phyloP scores from a whole-genome alignment of 257 asterid species.

The Asclepias syriaca region DNA sequence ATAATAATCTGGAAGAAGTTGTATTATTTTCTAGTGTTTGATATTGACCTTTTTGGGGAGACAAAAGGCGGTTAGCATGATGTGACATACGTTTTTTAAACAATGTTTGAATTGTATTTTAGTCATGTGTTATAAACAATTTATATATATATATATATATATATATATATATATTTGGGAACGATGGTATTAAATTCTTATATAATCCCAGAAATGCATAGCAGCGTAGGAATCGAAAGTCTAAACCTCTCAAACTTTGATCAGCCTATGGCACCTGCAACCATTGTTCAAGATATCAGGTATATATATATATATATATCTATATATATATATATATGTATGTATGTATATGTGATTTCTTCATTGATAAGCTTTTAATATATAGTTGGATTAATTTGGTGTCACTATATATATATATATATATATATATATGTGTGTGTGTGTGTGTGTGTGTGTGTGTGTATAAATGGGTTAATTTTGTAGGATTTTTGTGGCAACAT shows the following conservation, averaged over 20 bases:
- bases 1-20: not conserved
- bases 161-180: not conserved
- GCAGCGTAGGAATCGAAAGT: slow-evolving; percentile 46
- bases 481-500: slow-evolving; percentile 84
- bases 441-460: not conserved
- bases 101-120: no score
- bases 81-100: no score
- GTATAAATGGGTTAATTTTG: not conserved
- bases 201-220: slow-evolving; percentile 62
- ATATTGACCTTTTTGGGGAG: slow-evolving; percentile 2
- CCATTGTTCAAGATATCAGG: slow-evolving; percentile 59
- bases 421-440: no score
- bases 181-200: slow-evolving; percentile 14
- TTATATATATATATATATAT: no score
- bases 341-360: no score
- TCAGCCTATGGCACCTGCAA: slow-evolving; percentile 42
- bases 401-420: no score
- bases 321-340: no score
- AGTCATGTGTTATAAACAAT: no score
- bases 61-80: no score
- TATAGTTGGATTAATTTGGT: no score
- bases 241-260: slow-evolving; percentile 45
- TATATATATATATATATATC: slow-evolving; percentile 8
- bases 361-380: no score
- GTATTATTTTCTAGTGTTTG: slow-evolving; percentile 7